phyloP scores from a whole-genome alignment of 1,284 basidiomycete species.

The Mycena citricolor region DNA sequence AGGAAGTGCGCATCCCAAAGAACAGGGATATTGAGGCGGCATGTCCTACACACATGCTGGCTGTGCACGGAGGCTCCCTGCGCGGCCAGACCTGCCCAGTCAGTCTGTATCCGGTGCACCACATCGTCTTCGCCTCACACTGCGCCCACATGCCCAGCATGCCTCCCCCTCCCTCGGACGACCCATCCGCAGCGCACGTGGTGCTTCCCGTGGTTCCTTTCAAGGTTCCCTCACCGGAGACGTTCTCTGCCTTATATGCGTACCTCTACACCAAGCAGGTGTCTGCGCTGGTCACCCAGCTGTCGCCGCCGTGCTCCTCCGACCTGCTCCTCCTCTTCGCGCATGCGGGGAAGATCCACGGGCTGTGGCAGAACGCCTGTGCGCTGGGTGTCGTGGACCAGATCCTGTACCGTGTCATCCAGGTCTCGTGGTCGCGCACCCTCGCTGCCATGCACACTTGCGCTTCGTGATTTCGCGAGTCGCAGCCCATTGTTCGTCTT shows the following conservation, averaged over 20 bases:
- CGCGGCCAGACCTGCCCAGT: conserved; percentile 30
- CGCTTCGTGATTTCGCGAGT: too few species aligned
- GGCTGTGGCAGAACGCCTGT: conserved; percentile 60
- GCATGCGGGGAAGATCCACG: conserved; percentile 45
- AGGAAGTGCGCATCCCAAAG: conserved; percentile 37
- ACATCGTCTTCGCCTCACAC: conserved; percentile 53
- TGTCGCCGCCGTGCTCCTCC: conserved; percentile 33
- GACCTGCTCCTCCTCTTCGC: conserved; percentile 22
- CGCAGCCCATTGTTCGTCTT: too few species aligned
- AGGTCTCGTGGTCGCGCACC: conserved; percentile 55
- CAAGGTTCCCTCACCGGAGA: conserved; percentile 46
- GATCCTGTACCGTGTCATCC: conserved; percentile 53
- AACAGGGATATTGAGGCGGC: conserved; percentile 33
- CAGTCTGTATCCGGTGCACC: conserved; percentile 56
- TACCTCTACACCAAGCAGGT: conserved; percentile 51
- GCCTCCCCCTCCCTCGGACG: conserved; percentile 20
- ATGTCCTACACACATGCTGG: conserved; percentile 58
- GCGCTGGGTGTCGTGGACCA: conserved; percentile 59
- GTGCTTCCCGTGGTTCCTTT: conserved; percentile 48
- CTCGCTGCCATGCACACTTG: conserved; percentile 36
- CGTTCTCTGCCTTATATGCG: conserved; percentile 50
- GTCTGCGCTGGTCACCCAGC: conserved; percentile 41
- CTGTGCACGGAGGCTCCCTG: conserved; percentile 41
- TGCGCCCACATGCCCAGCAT: conserved; percentile 53
- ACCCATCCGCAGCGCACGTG: conserved; percentile 26